These are phyloP conservation scores for Diplotaxis tenuifolia DNA, from an alignment of 345 rosid genomes.

Conservation along the genomic window DNA sequence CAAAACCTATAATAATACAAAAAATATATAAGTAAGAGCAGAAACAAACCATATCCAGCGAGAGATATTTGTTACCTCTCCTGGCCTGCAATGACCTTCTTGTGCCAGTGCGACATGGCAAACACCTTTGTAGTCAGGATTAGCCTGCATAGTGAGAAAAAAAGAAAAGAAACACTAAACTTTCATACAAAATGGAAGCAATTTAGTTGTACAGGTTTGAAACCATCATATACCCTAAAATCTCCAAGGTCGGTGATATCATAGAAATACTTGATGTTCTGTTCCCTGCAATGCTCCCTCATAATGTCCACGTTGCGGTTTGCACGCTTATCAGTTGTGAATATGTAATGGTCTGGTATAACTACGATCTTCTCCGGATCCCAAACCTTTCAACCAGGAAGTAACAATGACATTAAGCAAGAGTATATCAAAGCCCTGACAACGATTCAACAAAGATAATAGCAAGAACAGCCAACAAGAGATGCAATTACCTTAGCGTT, in stretches of 20 bases:
- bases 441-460: not conserved
- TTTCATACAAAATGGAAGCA: too few relatives aligned
- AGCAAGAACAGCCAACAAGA: not conserved
- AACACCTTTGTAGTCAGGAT: slow-evolving; percentile 98
- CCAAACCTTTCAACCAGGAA: slow-evolving; percentile 71
- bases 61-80: slow-evolving; percentile 60
- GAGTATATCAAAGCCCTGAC: not conserved
- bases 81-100: slow-evolving; percentile 99
- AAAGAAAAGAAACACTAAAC: too few relatives aligned
- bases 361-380: slow-evolving; percentile 89
- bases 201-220: too few relatives aligned
- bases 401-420: slow-evolving; percentile 4
- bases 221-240: slow-evolving; percentile 64
- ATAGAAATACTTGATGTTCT: slow-evolving; percentile 90
- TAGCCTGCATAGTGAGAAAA: too few relatives aligned
- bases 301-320: slow-evolving; percentile 94
- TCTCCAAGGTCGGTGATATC: slow-evolving; percentile 86
- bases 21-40: too few relatives aligned
- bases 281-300: slow-evolving; percentile 86
- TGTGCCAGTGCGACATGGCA: slow-evolving; percentile 98
- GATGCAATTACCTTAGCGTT: slow-evolving; percentile 61
- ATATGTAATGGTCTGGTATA: slow-evolving; percentile 95
- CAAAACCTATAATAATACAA: slow-evolving; percentile 57
- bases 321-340: slow-evolving; percentile 89
- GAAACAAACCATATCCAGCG: not conserved